Evolutionary conservation across 2,329 filamentous ascomycete genomes (phyloP), one percentile per base, ranked within the genome.

Genomic region (Triangularia setosa): DNA sequence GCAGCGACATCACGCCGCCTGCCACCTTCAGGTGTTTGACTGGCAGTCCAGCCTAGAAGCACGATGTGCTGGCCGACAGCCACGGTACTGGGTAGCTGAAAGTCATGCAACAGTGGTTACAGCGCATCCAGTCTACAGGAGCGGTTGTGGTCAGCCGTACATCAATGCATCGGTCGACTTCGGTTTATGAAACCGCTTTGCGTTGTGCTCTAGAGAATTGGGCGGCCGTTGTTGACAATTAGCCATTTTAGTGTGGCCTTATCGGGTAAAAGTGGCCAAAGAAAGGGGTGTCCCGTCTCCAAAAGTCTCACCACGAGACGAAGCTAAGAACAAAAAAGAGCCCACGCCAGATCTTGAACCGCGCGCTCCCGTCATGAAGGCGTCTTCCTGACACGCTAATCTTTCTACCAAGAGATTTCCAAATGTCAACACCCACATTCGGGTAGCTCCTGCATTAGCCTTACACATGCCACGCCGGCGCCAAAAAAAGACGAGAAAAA

Each of bases 381-480:
- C 16, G 33, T 40, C 16, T 40, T 40, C 33, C 33, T 40, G 16
- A 18, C 33, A 40, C 33, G 33, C 33, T 40, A 35, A n/a, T 14
- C 30, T 30, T 30, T 30, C 11, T 30, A 30, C 27, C 27, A 30
- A 30, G 27, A 30, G 27, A 2, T 30, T 6, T 30, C 27, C 27
- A 8, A 18, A 55, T 27, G 52, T 28, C 23, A 25, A 28, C 23
- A 55, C 23, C 52, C 52, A n/a, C 11, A 55, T 58, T 35, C 27
- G 56, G 27, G 27, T 35, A 58, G 56, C 56, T 58, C 30, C 58
- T 61, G 58, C 27, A 58, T 54, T 44, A 58, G 18, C n/a, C 56
- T 16, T 14, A 7, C 33, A 23, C 56, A 28, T 33, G 28, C 56
- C 28, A 58, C 56, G 27, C 28, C 28, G 56, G 56, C 30, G 56